Evolutionary conservation across 768 basidiomycete genomes (phyloP), one percentile per base, ranked within the genome.

Genomic region (Lentinula lateritia): DNA sequence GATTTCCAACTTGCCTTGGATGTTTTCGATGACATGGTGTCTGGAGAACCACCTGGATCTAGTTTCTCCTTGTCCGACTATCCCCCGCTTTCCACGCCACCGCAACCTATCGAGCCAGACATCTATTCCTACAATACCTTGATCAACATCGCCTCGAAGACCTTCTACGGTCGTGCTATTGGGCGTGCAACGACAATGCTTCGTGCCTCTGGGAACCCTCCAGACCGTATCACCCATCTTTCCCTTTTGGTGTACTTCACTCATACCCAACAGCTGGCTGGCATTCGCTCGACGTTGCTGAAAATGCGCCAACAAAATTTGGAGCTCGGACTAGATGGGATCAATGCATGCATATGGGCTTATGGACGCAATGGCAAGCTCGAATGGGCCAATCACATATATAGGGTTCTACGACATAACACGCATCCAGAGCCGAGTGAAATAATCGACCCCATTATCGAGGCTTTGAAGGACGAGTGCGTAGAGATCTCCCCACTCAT

Each of bases 261-360:
- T 6, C 61, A 68, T 38, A 80, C 73, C 35, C 72, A 74, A 16
- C 78, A 85, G 45, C 69, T 89, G 8, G 63, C 71, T 2, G 83
- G 81, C 16, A 76, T 92, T 50, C 83, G 87, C 50, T 75, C 80
- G 3, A 83, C 81, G 6, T 65, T 92, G 6, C 65, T 69, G 48
- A 80, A 75, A 67, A 83, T 92, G 75, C 71, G 74, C 53, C 73
- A 80, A 39, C 79, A 83, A 43, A 75, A 72, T 32, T 58, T 83
- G 52, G 77, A 81, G 42, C 68, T 92, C 15, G 83, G 84, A 6
- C 64, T 89, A 20, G 87, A 88, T 58, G 88, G 86, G 10, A 67
- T 88, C 65, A 93, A 93, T 67, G 79, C 83, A 6, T 84, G 82
- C 66, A 74, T 94, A 8, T 89, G 85, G 86, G 87, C 87, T 0